A percentile compares a stretch with the other conserved stretches of the same genome.
These are phyloP conservation scores for Colletotrichum sp. DNA, from an alignment of 2,329 filamentous ascomycete species.

Conservation along the genomic window DNA sequence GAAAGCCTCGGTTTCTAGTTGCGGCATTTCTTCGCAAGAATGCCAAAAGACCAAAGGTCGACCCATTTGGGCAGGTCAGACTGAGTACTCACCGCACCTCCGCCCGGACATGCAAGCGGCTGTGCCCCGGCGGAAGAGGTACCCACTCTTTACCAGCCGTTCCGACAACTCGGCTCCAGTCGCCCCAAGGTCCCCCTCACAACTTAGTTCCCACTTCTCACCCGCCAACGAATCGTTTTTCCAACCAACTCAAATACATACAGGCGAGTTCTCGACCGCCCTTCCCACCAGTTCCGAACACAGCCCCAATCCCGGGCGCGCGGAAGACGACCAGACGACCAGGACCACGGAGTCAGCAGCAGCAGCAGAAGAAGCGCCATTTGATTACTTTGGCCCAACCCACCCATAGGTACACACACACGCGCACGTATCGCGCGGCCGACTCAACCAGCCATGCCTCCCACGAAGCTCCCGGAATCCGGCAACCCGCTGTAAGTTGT, in stretches of 20 bases:
- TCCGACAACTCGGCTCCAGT: conserved; percentile 8
- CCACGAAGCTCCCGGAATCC: conserved; percentile 49
- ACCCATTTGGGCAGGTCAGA: not conserved
- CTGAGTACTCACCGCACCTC: not conserved
- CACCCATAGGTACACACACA: not conserved
- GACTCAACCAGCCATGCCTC: conserved; percentile 37
- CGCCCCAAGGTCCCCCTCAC: not conserved
- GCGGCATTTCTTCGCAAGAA: not conserved
- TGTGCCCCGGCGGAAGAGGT: not conserved
- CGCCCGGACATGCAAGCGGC: not conserved
- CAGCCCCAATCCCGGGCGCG: not conserved
- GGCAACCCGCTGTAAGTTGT: conserved; percentile 51
- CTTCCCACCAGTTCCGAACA: not conserved
- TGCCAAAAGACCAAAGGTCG: not conserved
- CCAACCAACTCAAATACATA: not conserved
- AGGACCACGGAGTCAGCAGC: not conserved
- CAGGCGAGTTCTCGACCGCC: not conserved
- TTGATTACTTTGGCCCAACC: not conserved
- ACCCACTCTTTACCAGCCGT: not conserved
- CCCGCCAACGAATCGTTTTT: not conserved
- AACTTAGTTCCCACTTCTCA: not conserved
- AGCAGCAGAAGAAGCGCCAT: not conserved
- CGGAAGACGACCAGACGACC: not conserved
- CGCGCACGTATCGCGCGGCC: not conserved
- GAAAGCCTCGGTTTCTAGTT: not conserved